These are phyloP conservation scores for Salinomyces thailandicus DNA, from an alignment of 2,329 filamentous ascomycete species.

Conservation along the genomic window DNA sequence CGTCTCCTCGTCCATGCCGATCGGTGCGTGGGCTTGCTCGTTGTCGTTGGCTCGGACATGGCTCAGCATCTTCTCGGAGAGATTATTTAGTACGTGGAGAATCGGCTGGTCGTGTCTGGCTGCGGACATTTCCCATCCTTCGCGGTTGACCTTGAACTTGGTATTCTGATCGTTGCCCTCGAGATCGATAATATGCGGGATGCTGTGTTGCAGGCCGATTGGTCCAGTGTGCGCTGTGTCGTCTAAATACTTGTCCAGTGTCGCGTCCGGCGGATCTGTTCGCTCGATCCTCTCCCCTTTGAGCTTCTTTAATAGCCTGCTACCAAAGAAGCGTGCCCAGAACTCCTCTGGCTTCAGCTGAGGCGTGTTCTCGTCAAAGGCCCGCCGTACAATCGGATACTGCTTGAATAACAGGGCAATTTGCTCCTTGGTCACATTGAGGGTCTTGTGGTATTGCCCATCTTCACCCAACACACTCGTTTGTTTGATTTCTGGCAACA, in stretches of 20 bases:
- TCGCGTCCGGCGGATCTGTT: conserved; percentile 61
- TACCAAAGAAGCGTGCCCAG: conserved; percentile 91
- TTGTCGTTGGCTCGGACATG: conserved; percentile 70
- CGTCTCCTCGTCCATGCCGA: conserved; percentile 60
- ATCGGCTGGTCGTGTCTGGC: conserved; percentile 70
- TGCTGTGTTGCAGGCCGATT: conserved; percentile 39
- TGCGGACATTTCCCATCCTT: conserved; percentile 83
- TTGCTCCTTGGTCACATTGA: conserved; percentile 84
- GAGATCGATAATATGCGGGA: conserved; percentile 84
- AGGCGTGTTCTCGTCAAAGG: conserved; percentile 78
- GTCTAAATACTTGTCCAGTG: conserved; percentile 79
- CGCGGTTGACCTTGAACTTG: conserved; percentile 73
- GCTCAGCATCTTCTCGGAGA: conserved; percentile 88
- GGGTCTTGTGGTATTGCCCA: conserved; percentile 52
- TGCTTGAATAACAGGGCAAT: conserved; percentile 88
- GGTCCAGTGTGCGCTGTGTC: background rate
- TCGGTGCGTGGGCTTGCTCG: conserved; percentile 52
- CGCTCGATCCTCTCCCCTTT: conserved; percentile 80
- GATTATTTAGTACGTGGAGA: conserved; percentile 74
- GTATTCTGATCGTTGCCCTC: conserved; percentile 94
- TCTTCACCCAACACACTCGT: conserved; percentile 28
- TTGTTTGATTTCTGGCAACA: conserved; percentile 72
- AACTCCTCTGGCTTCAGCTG: conserved; percentile 64
- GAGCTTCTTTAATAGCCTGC: conserved; percentile 78
- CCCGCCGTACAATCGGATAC: conserved; percentile 77